These are phyloP conservation scores for Diaporthe velutina DNA, from an alignment of 2,329 filamentous ascomycete genomes.

Conservation along the genomic window DNA sequence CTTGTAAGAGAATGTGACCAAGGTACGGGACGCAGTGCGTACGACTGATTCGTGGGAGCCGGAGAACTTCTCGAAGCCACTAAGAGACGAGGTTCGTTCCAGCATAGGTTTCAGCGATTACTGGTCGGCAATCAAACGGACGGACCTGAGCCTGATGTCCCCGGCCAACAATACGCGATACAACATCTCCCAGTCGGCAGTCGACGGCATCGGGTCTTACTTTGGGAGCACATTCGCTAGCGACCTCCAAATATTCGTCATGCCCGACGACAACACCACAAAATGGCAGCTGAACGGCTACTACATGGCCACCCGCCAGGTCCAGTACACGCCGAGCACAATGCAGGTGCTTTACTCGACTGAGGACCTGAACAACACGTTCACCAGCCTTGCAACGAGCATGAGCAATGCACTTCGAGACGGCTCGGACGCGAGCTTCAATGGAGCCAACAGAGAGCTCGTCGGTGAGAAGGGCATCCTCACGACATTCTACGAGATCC, in stretches of 20 bases:
- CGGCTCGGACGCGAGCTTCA: not conserved
- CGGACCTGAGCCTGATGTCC: constrained; percentile 10
- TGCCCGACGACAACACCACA: not conserved
- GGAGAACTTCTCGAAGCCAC: not conserved
- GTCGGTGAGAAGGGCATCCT: constrained; percentile 10
- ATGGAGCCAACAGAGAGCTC: not conserved
- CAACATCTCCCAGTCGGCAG: constrained; percentile 23
- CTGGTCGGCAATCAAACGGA: not conserved
- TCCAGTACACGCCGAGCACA: constrained; percentile 14
- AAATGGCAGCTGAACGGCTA: constrained; percentile 1
- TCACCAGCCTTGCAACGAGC: constrained; percentile 27
- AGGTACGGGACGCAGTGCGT: not conserved
- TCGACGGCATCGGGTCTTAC: constrained; percentile 17
- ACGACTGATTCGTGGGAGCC: constrained; percentile 8
- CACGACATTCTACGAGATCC: constrained; percentile 25
- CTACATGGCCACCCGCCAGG: not conserved
- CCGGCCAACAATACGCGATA: not conserved
- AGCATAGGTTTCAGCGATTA: constrained; percentile 13
- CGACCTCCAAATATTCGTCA: not conserved
- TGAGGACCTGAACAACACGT: constrained; percentile 25
- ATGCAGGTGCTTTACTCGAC: constrained; percentile 24
- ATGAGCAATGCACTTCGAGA: constrained; percentile 31
- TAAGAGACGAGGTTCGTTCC: not conserved
- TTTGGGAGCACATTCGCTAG: not conserved
- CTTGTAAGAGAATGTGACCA: not conserved